Evolutionary conservation across 2,329 filamentous ascomycete species (phyloP), one percentile per base, ranked within the genome.

Genomic region (Camptophora hylomeconis): DNA sequence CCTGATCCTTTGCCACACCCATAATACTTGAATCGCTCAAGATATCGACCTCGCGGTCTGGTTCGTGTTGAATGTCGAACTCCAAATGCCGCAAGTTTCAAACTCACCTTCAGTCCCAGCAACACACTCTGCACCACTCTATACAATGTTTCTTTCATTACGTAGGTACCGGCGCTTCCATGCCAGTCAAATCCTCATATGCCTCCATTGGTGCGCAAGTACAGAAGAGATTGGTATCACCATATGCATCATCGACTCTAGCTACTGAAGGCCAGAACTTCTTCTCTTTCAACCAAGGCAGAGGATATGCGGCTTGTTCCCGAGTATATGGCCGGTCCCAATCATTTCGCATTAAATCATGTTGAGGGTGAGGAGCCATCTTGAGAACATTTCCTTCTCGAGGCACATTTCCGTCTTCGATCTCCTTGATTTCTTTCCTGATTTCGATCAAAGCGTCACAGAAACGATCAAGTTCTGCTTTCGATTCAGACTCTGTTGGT

Each of bases 211-310:
- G 83, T 20, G 81, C 79, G 53, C 86, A 94, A 7, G 83, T 92
- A 65, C 86, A 94, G 68, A 93, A 93, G 37, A 94, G 71, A 60
- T 94, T 92, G 48, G 77, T 70, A 50, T 94, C 86, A 35, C 86
- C 86, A 48, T 82, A 93, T 8, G 81, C 81, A 63, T 94, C 87
- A 52, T 95, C 80, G 12, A 94, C 65, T 52, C 87, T 69, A 5
- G 79, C 82, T 9, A 93, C 83, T 19, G 65, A 75, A 0, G 87
- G 86, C 87, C 87, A 95, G 60, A 94, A 94, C 65, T 95, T 95
- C 77, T 92, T 94, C 70, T 93, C 81, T 53, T 72, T 70, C 38
- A 95, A 58, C 58, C 72, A 92, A 0, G 74, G 64, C 38, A 92
- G 52, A 11, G 87, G 87, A 52, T 93, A 95, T 1, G 83, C 87